Conservation (phyloP, 345 rosid species). For the Cardiospermum halicacabum region DNA sequence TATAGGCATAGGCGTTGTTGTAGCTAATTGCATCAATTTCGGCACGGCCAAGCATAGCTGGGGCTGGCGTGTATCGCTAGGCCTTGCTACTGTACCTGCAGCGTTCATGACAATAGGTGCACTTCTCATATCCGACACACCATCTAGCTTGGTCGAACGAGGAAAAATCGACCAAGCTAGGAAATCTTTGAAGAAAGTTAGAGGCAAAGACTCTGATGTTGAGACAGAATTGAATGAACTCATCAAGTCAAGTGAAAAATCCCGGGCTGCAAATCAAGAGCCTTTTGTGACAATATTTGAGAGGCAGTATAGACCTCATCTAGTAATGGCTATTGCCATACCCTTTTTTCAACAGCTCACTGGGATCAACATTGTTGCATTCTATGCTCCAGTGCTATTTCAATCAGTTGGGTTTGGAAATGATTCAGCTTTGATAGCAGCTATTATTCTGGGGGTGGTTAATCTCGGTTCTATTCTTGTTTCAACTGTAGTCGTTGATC, state of each 20-base stretch:
- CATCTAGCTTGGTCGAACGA: conserved; percentile 63
- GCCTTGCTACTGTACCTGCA: conserved; percentile 69
- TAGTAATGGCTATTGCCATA: conserved; percentile 61
- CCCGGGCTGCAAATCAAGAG: conserved; percentile 39
- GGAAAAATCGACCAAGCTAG: conserved; percentile 57
- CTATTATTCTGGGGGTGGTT: conserved; percentile 65
- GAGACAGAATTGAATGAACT: conserved; percentile 56
- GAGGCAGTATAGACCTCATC: conserved; percentile 69
- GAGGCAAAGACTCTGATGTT: conserved; percentile 39
- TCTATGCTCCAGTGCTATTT: conserved; percentile 76
- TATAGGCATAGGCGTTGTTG: conserved; percentile 63
- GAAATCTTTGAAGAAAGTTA: conserved; percentile 37
- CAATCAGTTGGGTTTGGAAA: conserved; percentile 74
- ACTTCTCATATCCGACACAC: conserved; percentile 65
- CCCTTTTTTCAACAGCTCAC: conserved; percentile 79
- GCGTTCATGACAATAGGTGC: conserved; percentile 66
- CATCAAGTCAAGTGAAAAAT: conserved; percentile 38
- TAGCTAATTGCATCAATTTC: conserved; percentile 58
- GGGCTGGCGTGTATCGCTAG: conserved; percentile 89
- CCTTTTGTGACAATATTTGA: conserved; percentile 53
- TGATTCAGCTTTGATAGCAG: conserved; percentile 54
- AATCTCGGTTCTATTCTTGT: conserved; percentile 57
- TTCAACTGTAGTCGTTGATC: conserved; percentile 59
- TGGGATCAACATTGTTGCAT: conserved; percentile 71
- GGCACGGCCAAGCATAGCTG: conserved; percentile 44